phyloP scores from a whole-genome alignment of 768 basidiomycete species.

The Leccinellum albellum region DNA sequence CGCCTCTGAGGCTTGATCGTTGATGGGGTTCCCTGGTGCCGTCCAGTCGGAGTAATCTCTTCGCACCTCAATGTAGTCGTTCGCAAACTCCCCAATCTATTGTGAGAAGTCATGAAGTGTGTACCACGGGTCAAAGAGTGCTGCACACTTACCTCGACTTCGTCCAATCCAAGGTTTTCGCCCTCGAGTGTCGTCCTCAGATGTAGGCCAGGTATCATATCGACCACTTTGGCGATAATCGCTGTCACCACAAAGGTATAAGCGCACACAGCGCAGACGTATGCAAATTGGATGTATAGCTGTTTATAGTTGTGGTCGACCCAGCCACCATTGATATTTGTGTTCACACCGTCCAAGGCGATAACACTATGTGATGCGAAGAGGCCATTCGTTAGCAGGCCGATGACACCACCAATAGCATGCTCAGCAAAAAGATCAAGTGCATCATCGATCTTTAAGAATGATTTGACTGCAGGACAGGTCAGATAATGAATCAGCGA shows the following conservation, averaged over 20 bases:
- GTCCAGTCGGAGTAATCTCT: conserved; percentile 61
- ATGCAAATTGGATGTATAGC: conserved; percentile 72
- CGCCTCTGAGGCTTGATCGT: conserved; percentile 2
- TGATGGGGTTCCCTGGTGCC: conserved; percentile 19
- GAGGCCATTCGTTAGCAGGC: conserved; percentile 67
- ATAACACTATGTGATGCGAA: conserved; percentile 68
- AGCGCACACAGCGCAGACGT: conserved; percentile 51
- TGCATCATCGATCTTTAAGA: conserved; percentile 77
- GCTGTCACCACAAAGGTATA: conserved; percentile 66
- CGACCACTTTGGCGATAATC: conserved; percentile 51
- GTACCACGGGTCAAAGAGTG: background rate
- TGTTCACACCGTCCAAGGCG: conserved; percentile 63
- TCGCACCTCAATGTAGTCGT: conserved; percentile 66
- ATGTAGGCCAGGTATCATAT: conserved; percentile 55
- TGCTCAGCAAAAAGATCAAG: conserved; percentile 93
- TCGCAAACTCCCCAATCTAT: conserved; percentile 68
- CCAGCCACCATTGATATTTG: conserved; percentile 58
- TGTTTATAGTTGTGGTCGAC: conserved; percentile 75
- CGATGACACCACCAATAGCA: conserved; percentile 79
- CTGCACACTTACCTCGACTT: conserved; percentile 53
- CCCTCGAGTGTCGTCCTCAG: conserved; percentile 52
- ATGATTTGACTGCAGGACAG: conserved; percentile 53
- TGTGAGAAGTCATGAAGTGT: background rate
- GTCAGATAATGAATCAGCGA: conserved; percentile 8
- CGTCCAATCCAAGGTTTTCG: conserved; percentile 65